These are phyloP conservation scores for Chrysanthemum lavandulifolium DNA, from an alignment of 129 eudicot species.

Conservation along the genomic window DNA sequence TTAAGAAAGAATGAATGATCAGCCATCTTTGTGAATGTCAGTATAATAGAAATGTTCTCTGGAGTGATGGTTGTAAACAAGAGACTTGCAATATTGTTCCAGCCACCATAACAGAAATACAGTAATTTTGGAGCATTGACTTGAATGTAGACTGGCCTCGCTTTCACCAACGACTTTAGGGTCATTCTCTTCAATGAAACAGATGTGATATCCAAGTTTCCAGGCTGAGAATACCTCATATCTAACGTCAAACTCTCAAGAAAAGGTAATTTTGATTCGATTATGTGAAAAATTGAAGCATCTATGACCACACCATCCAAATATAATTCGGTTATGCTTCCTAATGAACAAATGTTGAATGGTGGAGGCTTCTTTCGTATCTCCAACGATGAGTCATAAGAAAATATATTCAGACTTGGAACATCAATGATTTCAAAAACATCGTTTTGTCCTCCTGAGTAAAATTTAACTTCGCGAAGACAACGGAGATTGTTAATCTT, in stretches of 20 bases:
- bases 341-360: background rate
- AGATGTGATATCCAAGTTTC: slow-evolving; percentile 11
- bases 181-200: slow-evolving; percentile 7
- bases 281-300: background rate
- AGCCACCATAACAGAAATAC: background rate
- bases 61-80: background rate
- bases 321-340: background rate
- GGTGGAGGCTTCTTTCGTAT: background rate
- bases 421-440: slow-evolving; percentile 1
- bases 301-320: background rate
- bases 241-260: background rate
- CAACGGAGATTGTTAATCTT: slow-evolving; percentile 8
- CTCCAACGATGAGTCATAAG: background rate
- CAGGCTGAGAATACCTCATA: background rate
- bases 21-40: background rate
- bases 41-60: background rate
- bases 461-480: background rate
- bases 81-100: background rate
- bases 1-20: background rate
- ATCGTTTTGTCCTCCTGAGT: background rate
- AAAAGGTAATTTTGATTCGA: slow-evolving; percentile 3
- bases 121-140: slow-evolving; percentile 2
- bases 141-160: background rate
- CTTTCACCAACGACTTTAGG: background rate
- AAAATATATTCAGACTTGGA: background rate